Conservation (phyloP, 495 filamentous ascomycete genomes). For the Penicillium dipodomyicola region DNA sequence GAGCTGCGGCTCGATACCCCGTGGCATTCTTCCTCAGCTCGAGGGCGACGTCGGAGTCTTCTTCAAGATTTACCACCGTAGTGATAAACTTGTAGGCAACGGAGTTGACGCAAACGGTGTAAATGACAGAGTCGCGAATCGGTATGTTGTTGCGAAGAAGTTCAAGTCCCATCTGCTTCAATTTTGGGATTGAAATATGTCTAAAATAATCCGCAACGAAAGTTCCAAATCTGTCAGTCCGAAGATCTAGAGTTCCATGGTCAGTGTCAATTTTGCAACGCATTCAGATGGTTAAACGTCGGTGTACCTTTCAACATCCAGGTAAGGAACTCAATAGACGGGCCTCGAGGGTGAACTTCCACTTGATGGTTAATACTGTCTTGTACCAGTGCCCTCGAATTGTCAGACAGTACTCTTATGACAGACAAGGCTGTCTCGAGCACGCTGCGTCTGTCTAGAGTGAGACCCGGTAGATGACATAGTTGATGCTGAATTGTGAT, state of each 20-base stretch:
- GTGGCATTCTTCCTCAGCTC: conserved; percentile 10
- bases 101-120: conserved; percentile 23
- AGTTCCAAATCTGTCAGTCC: conserved; percentile 16
- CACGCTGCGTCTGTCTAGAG: conserved; percentile 10
- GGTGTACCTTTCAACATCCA: conserved; percentile 30
- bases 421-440: conserved; percentile 16
- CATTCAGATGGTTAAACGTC: neutral
- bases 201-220: conserved; percentile 26
- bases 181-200: conserved; percentile 15
- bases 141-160: conserved; percentile 14
- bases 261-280: neutral
- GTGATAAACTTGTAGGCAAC: conserved; percentile 25
- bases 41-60: conserved; percentile 12
- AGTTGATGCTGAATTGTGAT: conserved; percentile 13
- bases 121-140: conserved; percentile 9
- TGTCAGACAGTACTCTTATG: conserved; percentile 6
- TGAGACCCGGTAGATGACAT: conserved; percentile 3
- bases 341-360: neutral
- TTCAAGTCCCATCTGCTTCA: conserved; percentile 22
- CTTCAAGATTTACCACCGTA: conserved; percentile 9
- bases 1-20: conserved; percentile 17
- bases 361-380: neutral
- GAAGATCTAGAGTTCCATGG: conserved; percentile 16
- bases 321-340: conserved; percentile 18
- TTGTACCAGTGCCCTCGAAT: neutral